A percentile compares a stretch with the other conserved stretches of the same genome.
Conservation (phyloP, 2,329 filamentous ascomycete genomes). For the Xylariaceae sp. region DNA sequence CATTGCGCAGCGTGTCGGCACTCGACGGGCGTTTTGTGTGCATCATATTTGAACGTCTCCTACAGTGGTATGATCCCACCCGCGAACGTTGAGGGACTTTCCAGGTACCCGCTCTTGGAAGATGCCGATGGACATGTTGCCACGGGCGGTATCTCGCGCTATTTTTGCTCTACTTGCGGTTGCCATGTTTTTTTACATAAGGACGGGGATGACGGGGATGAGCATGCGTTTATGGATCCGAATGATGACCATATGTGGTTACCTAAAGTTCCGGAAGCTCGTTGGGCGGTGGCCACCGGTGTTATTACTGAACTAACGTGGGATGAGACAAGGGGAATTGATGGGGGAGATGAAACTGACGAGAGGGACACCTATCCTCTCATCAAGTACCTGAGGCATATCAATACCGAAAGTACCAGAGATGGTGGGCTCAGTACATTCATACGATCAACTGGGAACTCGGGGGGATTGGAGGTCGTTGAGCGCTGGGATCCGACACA, state of each 20-base stretch:
- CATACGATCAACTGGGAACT: slow-evolving; percentile 17
- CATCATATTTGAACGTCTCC: slow-evolving; percentile 37
- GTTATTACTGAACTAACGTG: slow-evolving; percentile 28
- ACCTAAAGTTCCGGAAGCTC: not conserved
- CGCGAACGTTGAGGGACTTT: slow-evolving; percentile 14
- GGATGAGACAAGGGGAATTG: too few species aligned
- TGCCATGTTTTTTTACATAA: slow-evolving; percentile 37
- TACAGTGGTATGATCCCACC: slow-evolving; percentile 27
- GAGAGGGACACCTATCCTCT: not conserved
- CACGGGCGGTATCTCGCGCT: slow-evolving; percentile 20
- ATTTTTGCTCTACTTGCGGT: slow-evolving; percentile 40
- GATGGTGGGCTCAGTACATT: slow-evolving; percentile 38
- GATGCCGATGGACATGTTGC: not conserved
- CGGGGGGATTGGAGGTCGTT: slow-evolving; percentile 1
- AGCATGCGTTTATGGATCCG: not conserved
- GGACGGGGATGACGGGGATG: not conserved
- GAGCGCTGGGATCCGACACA: not conserved
- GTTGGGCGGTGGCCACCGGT: slow-evolving; percentile 38
- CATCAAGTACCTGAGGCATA: slow-evolving; percentile 18
- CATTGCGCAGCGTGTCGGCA: slow-evolving; percentile 33
- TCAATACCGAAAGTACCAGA: slow-evolving; percentile 28
- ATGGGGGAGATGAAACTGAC: not conserved
- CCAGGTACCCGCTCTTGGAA: slow-evolving; percentile 8
- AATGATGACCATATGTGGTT: not conserved
- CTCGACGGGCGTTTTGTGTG: slow-evolving; percentile 35